A percentile compares a stretch with the other conserved stretches of the same genome.
phyloP scores from a whole-genome alignment of 805 yeast genomes.

The Candida silvatica region DNA sequence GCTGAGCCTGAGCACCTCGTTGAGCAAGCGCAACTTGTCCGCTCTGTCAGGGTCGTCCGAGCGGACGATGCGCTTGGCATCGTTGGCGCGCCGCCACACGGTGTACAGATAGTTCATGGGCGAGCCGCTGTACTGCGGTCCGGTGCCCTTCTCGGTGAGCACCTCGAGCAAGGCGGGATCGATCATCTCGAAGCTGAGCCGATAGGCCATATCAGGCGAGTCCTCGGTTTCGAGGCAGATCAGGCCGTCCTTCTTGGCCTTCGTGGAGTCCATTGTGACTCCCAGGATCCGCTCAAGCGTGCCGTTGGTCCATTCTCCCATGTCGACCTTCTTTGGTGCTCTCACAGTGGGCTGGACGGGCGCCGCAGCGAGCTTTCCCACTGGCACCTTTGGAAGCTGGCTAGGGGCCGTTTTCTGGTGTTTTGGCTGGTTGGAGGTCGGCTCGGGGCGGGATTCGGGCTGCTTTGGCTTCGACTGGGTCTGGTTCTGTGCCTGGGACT shows the following conservation, averaged over 20 bases:
- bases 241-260: too few species aligned
- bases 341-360: not conserved
- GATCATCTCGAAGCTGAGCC: constrained; percentile 25
- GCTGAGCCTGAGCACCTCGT: constrained; percentile 39
- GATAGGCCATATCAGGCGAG: constrained; percentile 10
- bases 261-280: constrained; percentile 16
- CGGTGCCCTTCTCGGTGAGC: constrained; percentile 44
- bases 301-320: constrained; percentile 32
- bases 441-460: too few species aligned
- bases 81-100: constrained; percentile 34
- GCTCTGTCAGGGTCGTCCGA: constrained; percentile 30
- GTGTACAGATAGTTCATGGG: constrained; percentile 40
- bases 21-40: constrained; percentile 31
- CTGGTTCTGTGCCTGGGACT: too few species aligned
- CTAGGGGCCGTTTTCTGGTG: not conserved
- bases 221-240: constrained; percentile 11
- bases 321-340: constrained; percentile 5
- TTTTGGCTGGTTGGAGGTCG: not conserved
- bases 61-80: constrained; percentile 33
- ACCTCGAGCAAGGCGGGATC: constrained; percentile 50
- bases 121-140: constrained; percentile 12
- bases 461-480: too few species aligned
- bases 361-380: not conserved
- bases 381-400: not conserved
- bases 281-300: constrained; percentile 30